A percentile compares a stretch with the other conserved stretches of the same genome.
Conservation (phyloP, 192 early-diverging fungal species). For the Umbelopsis ramanniana region DNA sequence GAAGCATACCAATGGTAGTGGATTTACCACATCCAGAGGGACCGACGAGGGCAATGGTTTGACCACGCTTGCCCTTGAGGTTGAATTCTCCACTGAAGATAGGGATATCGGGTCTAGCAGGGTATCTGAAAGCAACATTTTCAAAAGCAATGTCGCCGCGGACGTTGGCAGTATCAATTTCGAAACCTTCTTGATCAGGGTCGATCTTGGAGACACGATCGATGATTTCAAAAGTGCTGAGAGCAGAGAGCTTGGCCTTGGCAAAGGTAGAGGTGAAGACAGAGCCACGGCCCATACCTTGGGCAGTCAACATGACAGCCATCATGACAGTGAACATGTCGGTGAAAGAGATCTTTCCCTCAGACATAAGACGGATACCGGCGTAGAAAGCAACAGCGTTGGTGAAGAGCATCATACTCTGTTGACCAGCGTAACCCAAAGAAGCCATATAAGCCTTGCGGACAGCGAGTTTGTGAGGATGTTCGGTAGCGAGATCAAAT, state of each 20-base stretch:
- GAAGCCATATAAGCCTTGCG: constrained; percentile 66
- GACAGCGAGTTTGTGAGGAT: constrained; percentile 71
- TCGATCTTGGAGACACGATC: constrained; percentile 77
- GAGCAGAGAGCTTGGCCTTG: constrained; percentile 80
- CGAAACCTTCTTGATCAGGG: constrained; percentile 45
- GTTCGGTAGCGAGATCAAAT: constrained; percentile 64
- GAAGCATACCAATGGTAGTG: constrained; percentile 63
- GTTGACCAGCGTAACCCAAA: constrained; percentile 77
- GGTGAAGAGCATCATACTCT: constrained; percentile 72
- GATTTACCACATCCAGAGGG: constrained; percentile 87
- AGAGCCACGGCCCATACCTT: constrained; percentile 63
- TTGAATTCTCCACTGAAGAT: constrained; percentile 46
- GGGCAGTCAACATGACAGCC: constrained; percentile 34
- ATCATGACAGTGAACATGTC: constrained; percentile 29
- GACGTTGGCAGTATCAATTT: constrained; percentile 25
- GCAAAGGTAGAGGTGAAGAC: constrained; percentile 73
- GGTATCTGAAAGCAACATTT: constrained; percentile 66
- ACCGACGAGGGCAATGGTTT: constrained; percentile 87
- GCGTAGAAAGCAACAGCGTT: constrained; percentile 78
- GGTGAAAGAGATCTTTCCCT: constrained; percentile 18
- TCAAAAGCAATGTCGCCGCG: constrained; percentile 45
- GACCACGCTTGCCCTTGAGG: constrained; percentile 63
- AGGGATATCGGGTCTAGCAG: constrained; percentile 60
- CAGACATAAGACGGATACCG: constrained; percentile 50
- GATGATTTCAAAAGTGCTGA: constrained; percentile 70